Percentiles rank a stretch among this genome's conserved stretches.
phyloP scores from a whole-genome alignment of 2,329 filamentous ascomycete genomes.

The Venturia asperata region DNA sequence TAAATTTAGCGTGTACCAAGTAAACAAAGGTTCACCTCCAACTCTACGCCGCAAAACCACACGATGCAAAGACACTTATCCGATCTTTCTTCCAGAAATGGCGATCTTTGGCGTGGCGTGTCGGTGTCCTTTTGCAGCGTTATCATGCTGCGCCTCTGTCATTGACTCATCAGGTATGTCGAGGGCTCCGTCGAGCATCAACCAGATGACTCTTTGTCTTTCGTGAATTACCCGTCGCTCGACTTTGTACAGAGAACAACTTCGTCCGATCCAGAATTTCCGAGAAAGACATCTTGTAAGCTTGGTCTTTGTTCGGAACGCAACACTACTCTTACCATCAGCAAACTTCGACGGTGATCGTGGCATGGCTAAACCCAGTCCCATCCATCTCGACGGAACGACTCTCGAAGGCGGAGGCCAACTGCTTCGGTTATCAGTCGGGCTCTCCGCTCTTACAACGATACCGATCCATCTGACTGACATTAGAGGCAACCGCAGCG shows the following conservation, averaged over 20 bases:
- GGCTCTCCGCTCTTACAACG: conserved; percentile 47
- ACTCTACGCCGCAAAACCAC: background rate
- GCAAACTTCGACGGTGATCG: background rate
- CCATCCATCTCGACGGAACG: conserved; percentile 41
- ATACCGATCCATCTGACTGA: conserved; percentile 45
- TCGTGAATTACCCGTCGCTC: background rate
- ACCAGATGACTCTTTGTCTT: background rate
- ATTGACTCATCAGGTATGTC: background rate
- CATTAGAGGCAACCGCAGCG: conserved; percentile 47
- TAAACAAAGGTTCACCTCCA: too few species aligned
- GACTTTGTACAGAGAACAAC: too few species aligned
- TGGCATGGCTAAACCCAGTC: background rate
- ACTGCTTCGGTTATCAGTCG: conserved; percentile 50
- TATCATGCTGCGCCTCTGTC: background rate
- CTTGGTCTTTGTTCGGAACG: background rate
- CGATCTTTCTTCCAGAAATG: background rate
- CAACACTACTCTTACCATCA: background rate
- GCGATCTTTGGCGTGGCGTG: background rate
- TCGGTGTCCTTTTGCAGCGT: background rate
- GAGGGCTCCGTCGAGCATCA: background rate
- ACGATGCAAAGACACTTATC: background rate
- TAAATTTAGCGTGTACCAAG: conserved; percentile 1
- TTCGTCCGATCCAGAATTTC: background rate
- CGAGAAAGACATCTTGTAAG: background rate
- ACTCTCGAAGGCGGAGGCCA: conserved; percentile 58